Evolutionary conservation across 805 yeast species (phyloP).

Genomic region (Jamesozyma lodderae): DNA sequence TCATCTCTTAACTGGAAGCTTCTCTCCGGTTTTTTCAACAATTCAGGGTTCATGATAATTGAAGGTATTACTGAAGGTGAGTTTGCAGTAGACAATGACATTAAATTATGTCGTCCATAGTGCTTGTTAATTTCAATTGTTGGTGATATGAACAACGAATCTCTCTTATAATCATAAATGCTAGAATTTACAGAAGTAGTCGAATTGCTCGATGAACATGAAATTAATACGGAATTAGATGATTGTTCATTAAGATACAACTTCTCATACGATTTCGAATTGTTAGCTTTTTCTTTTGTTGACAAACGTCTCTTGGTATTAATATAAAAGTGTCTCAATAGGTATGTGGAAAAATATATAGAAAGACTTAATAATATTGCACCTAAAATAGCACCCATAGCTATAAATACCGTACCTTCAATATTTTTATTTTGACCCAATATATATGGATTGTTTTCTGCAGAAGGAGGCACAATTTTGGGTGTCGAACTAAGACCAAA

Average conservation of each 20-base stretch:
- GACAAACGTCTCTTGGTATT: neutral
- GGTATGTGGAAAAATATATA: neutral
- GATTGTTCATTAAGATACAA: no score
- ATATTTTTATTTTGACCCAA: constrained; percentile 39
- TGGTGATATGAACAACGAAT: constrained; percentile 61
- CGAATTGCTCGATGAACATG: no score
- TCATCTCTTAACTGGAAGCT: no score
- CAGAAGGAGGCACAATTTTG: constrained; percentile 41
- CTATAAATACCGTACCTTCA: constrained; percentile 71
- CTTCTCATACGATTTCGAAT: no score
- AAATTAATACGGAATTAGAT: no score
- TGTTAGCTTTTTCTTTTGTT: no score
- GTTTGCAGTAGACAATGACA: neutral
- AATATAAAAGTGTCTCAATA: neutral
- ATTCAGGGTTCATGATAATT: no score
- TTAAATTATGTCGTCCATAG: neutral
- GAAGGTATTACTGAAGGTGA: neutral
- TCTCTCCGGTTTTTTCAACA: no score
- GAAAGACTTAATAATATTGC: neutral
- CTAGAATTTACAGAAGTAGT: no score
- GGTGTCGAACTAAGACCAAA: no score
- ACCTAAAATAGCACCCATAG: constrained; percentile 60
- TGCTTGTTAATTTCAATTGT: constrained; percentile 43
- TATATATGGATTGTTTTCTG: constrained; percentile 54
- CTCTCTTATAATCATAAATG: constrained; percentile 17